Base-by-base conservation (phyloP, 768 basidiomycete genomes). In the Vararia minispora region DNA sequence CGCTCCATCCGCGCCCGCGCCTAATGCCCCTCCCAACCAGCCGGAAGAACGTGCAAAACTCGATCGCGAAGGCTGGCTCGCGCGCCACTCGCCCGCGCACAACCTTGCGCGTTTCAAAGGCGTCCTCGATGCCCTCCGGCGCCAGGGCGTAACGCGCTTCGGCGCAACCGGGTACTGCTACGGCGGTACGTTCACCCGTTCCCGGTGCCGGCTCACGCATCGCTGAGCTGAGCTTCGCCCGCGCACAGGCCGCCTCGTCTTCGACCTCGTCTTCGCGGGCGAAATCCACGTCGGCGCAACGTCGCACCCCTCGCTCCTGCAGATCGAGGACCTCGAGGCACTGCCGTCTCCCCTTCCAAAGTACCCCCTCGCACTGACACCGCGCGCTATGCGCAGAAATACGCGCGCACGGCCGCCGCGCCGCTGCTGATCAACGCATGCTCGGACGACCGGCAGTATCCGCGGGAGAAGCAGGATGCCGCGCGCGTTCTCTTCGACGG, bases 351-450 rank as follows among this genome's bases (percentile, higher is more conserved):
- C n/a, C n/a, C n/a, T n/a, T n/a, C n/a, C n/a, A n/a, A n/a, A n/a
- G n/a, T n/a, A n/a, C n/a, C n/a, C 80, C 0, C 61, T 74, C n/a
- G 63, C 81, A 69, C 12, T 61, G 53, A 0, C 82, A 86, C 58
- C 63, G 85, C 31, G 64, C 81, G 63, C 78, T 75, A 28, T 11
- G n/a, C n/a, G n/a, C 21, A 45, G 79, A 69, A 60, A 64, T 73
- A 74, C 54, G 47, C 58, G 31, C 39, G 49, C 2, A 46, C 34
- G 9, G 61, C 76, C 23, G 66, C 66, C 32, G 65, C 65, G 1
- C 76, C 80, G 16, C 62, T 83, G 18, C 65, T 85, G 27, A 76
- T 82, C 58, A 81, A 81, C 62, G 72, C 71, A 29, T 80, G 79
- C 58, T 62, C 67, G 21, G 28, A 52, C 21, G 77, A 81, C 53